A percentile compares a stretch with the other conserved stretches of the same genome.
Evolutionary conservation across 2,329 filamentous ascomycete species (phyloP).

Genomic region (Xenosphaeropsis pyriputrescens): DNA sequence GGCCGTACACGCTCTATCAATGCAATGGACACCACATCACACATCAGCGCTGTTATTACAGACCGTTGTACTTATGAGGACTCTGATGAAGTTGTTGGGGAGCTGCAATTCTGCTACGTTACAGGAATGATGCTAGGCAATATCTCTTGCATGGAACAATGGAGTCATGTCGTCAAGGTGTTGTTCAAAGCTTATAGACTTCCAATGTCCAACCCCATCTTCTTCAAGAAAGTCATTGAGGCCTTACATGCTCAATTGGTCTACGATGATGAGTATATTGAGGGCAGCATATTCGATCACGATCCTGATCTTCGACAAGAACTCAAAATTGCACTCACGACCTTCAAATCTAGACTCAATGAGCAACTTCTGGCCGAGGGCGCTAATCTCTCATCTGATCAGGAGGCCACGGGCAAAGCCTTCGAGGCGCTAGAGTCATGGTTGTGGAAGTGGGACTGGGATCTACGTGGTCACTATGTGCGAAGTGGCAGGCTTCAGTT

Average conservation of each 20-base stretch:
- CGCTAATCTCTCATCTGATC: conserved; percentile 20
- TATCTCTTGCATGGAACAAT: conserved; percentile 43
- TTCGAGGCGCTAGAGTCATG: conserved; percentile 33
- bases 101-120: conserved; percentile 45
- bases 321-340: conserved; percentile 31
- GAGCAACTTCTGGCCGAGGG: conserved; percentile 26
- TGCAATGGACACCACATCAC: conserved; percentile 31
- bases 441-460: conserved; percentile 36
- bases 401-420: conserved; percentile 28
- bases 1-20: conserved; percentile 24
- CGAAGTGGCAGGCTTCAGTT: conserved; percentile 32
- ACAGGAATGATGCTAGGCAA: conserved; percentile 43
- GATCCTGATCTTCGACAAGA: conserved; percentile 14
- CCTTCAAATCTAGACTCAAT: conserved; percentile 38
- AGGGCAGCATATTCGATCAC: conserved; percentile 23
- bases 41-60: conserved; percentile 27
- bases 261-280: conserved; percentile 34
- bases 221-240: conserved; percentile 31
- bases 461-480: conserved; percentile 33
- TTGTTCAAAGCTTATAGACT: conserved; percentile 35
- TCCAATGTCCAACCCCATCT: conserved; percentile 23
- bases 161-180: conserved; percentile 39
- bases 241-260: conserved; percentile 38
- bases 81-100: conserved; percentile 34
- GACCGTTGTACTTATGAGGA: conserved; percentile 17